A percentile compares a stretch with the other conserved stretches of the same genome.
Evolutionary conservation across 352 stramenopile species (phyloP).

Genomic region (Globisporangium yorkense): DNA sequence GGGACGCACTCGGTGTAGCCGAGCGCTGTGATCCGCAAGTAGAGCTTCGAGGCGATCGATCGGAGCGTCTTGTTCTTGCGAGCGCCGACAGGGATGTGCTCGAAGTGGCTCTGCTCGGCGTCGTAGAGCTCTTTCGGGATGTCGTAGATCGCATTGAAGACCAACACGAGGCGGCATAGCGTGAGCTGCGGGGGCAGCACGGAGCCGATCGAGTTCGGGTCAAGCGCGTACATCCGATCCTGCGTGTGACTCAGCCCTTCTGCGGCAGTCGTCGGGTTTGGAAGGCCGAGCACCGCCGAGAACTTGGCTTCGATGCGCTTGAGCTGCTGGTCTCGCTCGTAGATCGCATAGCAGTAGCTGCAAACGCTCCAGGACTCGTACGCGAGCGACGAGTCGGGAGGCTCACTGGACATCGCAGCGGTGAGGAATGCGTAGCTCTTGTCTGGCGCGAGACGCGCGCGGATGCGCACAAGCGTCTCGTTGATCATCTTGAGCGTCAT

Average conservation of each 20-base stretch:
- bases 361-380: conserved; percentile 86
- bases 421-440: conserved; percentile 47
- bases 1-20: conserved; percentile 77
- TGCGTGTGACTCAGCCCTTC: conserved; percentile 48
- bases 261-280: conserved; percentile 22
- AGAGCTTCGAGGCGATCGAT: conserved; percentile 35
- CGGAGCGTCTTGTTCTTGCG: conserved; percentile 15
- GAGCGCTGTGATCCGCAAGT: conserved; percentile 65
- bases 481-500: conserved; percentile 88
- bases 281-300: conserved; percentile 35
- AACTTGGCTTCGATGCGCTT: conserved; percentile 67
- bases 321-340: conserved; percentile 75
- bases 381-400: conserved; percentile 43
- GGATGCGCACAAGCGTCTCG: conserved; percentile 69
- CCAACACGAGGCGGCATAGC: conserved; percentile 67
- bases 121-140: conserved; percentile 73
- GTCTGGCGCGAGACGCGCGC: conserved; percentile 40
- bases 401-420: conserved; percentile 33
- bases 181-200: conserved; percentile 62
- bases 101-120: conserved; percentile 36
- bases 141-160: conserved; percentile 81
- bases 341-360: conserved; percentile 81
- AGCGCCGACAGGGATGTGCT: conserved; percentile 13
- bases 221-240: conserved; percentile 33
- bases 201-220: conserved; percentile 32